Base-by-base conservation (phyloP, 768 basidiomycete genomes). In the Russula olivacea region DNA sequence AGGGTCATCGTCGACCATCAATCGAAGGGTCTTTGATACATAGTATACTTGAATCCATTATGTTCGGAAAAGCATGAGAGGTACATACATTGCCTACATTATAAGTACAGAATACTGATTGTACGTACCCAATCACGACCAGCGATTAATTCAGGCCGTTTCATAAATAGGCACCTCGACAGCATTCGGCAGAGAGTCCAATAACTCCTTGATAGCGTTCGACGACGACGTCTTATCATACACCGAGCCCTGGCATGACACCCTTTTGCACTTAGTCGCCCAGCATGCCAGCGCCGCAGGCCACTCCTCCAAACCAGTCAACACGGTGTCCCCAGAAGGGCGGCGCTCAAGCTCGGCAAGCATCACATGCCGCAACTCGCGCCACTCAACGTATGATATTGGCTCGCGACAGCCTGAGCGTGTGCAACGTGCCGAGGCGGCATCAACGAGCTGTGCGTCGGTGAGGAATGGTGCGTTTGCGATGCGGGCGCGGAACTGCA, bases 301-400 rank as follows among this genome's bases (percentile, higher is more conserved):
- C 84, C 85, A 87, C 40, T 79, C 77, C 14, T 69, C 68, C 55
- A 87, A 70, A 2, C 85, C 85, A 10, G 78, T 74, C 62, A 78
- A 49, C 41, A 87, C 74, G 7, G 83, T 83, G 68, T 87, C 86
- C 5, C 85, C 86, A 17, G 80, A 72, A 4, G 86, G 83, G 11
- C 83, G 78, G 9, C 68, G 65, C 64, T 87, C 86, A 73, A 87
- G 80, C 75, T 86, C 85, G 55, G 76, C 65, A 4, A 81, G 69
- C 58, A 86, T 80, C 52, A 73, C 78, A 67, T 81, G 77, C 69
- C 86, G 87, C 59, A 87, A 76, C 69, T 85, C 83, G 67, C 83
- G 76, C 86, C 86, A 86, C 7, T 83, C 82, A 57, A 80, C 77
- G 70, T 87, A 84, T 64, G 83, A 80, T 47, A 83, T 79, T 21